Conservation (phyloP, 2,329 filamentous ascomycete genomes). For the Fonsecaea monophora region DNA sequence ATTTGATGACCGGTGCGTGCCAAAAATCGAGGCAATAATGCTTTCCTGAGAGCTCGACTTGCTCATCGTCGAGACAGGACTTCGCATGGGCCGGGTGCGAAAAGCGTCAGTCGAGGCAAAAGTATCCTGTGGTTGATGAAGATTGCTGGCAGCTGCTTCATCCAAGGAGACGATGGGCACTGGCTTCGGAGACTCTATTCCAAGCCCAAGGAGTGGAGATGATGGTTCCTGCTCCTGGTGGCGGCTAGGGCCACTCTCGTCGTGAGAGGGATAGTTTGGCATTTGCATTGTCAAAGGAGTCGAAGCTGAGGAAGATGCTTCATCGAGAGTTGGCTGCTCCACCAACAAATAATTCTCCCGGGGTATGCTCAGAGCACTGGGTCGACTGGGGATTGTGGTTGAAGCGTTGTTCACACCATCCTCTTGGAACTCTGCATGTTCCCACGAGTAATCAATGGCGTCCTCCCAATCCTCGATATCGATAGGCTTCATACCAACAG, state of each 20-base stretch:
- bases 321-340: constrained; percentile 27
- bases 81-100: constrained; percentile 44
- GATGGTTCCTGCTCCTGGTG: constrained; percentile 15
- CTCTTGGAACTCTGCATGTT: constrained; percentile 35
- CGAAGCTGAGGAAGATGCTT: constrained; percentile 32
- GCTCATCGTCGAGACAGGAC: constrained; percentile 60
- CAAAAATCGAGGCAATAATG: constrained; percentile 56
- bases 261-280: constrained; percentile 8
- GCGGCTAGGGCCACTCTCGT: background rate
- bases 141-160: background rate
- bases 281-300: constrained; percentile 38
- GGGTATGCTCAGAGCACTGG: constrained; percentile 10
- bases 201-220: constrained; percentile 33
- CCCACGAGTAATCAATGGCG: constrained; percentile 41
- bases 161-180: constrained; percentile 14
- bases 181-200: constrained; percentile 26
- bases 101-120: constrained; percentile 17
- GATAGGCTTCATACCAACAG: constrained; percentile 32
- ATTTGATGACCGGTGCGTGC: constrained; percentile 56
- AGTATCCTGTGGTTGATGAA: constrained; percentile 1
- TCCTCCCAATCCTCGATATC: constrained; percentile 40
- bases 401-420: constrained; percentile 8
- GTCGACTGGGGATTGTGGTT: constrained; percentile 1
- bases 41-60: constrained; percentile 65
- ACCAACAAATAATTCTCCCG: constrained; percentile 27